Evolutionary conservation across 2,329 filamentous ascomycete species (phyloP).

Genomic region (Furcasterigmium furcatum): DNA sequence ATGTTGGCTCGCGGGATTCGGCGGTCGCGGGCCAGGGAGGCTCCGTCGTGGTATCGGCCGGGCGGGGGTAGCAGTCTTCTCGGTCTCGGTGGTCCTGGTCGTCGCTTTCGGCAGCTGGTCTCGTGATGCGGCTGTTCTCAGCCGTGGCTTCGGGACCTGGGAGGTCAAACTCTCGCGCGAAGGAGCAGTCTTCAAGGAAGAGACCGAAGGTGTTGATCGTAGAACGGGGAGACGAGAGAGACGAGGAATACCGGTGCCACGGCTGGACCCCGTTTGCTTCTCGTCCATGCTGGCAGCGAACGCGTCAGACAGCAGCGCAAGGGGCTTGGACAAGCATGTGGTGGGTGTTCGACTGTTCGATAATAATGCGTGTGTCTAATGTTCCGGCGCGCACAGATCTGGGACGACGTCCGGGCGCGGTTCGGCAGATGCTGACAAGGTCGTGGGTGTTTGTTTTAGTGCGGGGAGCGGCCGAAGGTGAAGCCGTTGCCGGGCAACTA

Average conservation of each 20-base stretch:
- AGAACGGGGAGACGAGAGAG: constrained; percentile 34
- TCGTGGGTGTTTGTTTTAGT: neutral
- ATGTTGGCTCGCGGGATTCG: constrained; percentile 6
- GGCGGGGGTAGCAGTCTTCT: constrained; percentile 11
- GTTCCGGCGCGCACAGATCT: constrained; percentile 1
- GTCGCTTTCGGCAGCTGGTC: constrained; percentile 15
- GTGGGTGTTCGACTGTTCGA: neutral
- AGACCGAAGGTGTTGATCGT: constrained; percentile 21
- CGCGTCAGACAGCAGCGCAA: neutral
- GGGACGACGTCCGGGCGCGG: neutral
- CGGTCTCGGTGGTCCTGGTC: constrained; percentile 6
- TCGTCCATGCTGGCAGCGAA: constrained; percentile 9
- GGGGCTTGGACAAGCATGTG: neutral
- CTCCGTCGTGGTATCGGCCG: constrained; percentile 3
- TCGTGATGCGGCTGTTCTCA: constrained; percentile 30
- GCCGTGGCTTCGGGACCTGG: constrained; percentile 19
- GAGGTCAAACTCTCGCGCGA: constrained; percentile 22
- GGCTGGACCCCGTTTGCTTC: constrained; percentile 7
- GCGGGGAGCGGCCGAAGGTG: neutral
- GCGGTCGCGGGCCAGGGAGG: neutral
- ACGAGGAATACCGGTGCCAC: constrained; percentile 28
- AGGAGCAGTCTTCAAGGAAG: constrained; percentile 21
- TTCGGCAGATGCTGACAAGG: no score
- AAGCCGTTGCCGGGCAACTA: neutral
- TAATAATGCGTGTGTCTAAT: neutral